These are phyloP conservation scores for Onygenales sp. DNA, from an alignment of 2,329 filamentous ascomycete species.

Conservation along the genomic window DNA sequence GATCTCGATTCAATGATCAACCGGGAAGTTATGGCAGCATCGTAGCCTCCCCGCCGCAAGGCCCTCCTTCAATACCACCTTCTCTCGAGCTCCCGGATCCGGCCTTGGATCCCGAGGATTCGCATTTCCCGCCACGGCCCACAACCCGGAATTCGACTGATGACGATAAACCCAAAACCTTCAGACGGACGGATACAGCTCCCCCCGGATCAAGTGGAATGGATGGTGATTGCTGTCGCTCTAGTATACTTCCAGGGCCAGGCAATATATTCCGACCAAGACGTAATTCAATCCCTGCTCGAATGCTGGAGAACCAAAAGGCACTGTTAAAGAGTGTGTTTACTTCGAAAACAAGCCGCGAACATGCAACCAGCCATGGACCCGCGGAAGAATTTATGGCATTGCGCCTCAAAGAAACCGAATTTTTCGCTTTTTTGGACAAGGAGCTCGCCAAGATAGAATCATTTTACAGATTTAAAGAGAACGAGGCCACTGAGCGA, in stretches of 20 bases:
- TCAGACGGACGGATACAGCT: not conserved
- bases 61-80: conserved; percentile 31
- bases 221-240: not conserved
- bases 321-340: conserved; percentile 32
- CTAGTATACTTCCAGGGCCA: conserved; percentile 9
- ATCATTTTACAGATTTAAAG: conserved; percentile 76
- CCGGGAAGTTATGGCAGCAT: conserved; percentile 56
- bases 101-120: conserved; percentile 40
- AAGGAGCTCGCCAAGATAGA: conserved; percentile 85
- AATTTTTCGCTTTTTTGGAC: conserved; percentile 82
- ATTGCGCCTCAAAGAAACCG: conserved; percentile 63
- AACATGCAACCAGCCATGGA: conserved; percentile 37
- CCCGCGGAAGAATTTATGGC: conserved; percentile 51
- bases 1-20: conserved; percentile 24
- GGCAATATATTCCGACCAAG: conserved; percentile 13
- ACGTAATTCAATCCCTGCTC: conserved; percentile 15
- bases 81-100: conserved; percentile 54
- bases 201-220: not conserved
- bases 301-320: conserved; percentile 18
- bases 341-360: conserved; percentile 20
- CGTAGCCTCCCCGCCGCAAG: conserved; percentile 42
- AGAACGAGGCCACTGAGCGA: conserved; percentile 69
- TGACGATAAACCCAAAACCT: not conserved
- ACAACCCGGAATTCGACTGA: not conserved
- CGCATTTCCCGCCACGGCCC: conserved; percentile 10